Base-by-base conservation (phyloP, 176 grass and related monocot genomes). In the Rhipidocladum racemiflorum region DNA sequence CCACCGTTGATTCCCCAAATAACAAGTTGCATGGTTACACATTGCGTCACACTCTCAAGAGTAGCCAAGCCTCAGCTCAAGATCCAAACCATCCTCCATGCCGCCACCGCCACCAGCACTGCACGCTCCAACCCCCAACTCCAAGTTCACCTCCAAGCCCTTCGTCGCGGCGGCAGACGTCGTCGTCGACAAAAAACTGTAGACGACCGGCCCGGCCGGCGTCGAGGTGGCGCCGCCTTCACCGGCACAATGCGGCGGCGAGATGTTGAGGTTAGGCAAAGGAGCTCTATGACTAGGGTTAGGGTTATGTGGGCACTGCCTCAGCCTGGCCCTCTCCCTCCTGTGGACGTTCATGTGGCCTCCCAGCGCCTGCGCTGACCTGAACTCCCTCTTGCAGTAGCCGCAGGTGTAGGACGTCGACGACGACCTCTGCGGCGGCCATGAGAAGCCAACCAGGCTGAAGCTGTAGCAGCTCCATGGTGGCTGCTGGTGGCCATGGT, bases 331-430 rank as follows among this genome's bases (percentile, higher is more conserved):
- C 77, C 87, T 85, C 75, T 89, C 87, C 27, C 87, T 62, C 54
- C 87, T 65, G 82, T 89, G 87, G 36, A 89, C 87, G 50, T 88
- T 88, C 86, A 88, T 88, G 81, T 88, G 86, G 15, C 74, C 74
- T 1, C 86, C 86, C 74, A 88, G 59, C 36, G 86, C 86, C 75
- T 88, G 86, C 39, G 81, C 81, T 11, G 87, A 88, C 75, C 81
- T 30, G 81, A 88, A 84, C 60, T 88, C 87, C 7, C 81, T 70
- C 60, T 70, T 35, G 68, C 87, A 88, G 81, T 84, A 88, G 60
- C 87, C 81, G 68, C 81, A 88, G 39, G 75, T 74, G 87, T 88
- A 84, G 7, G 75, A 79, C 2, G 79, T 77, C 28, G 82, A 75
- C 25, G 70, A 21, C 45, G 20, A 0, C 64, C n/a, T 12, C 54